Evolutionary conservation across 2,329 filamentous ascomycete genomes (phyloP).

Genomic region (Penicillium sp.): DNA sequence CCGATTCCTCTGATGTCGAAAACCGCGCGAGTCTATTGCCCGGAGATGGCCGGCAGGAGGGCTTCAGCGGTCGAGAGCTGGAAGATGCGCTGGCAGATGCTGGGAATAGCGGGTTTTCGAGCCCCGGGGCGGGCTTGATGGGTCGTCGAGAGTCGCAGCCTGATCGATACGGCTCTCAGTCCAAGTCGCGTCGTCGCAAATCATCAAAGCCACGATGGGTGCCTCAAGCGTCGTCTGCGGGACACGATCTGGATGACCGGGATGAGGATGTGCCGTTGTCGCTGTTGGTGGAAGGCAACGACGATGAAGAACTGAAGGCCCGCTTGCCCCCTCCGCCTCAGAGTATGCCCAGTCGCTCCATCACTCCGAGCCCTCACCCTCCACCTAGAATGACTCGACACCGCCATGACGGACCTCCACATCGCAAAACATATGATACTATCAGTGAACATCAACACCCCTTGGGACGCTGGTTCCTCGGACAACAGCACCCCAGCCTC

Average conservation of each 20-base stretch:
- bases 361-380: constrained; percentile 33
- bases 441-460: constrained; percentile 15
- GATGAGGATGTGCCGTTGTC: constrained; percentile 63
- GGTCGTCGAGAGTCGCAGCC: constrained; percentile 28
- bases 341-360: constrained; percentile 20
- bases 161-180: constrained; percentile 15
- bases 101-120: constrained; percentile 46
- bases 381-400: constrained; percentile 42
- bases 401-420: constrained; percentile 50
- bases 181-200: constrained; percentile 25
- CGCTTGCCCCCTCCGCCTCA: constrained; percentile 37
- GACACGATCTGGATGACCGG: constrained; percentile 47
- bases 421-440: constrained; percentile 39
- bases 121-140: constrained; percentile 41
- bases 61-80: constrained; percentile 55
- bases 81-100: constrained; percentile 54
- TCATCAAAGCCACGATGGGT: constrained; percentile 32
- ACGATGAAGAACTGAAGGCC: constrained; percentile 35
- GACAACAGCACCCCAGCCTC: constrained; percentile 33
- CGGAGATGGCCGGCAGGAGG: constrained; percentile 47
- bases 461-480: constrained; percentile 24
- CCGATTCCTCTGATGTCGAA: constrained; percentile 44
- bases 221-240: constrained; percentile 24
- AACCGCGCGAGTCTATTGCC: constrained; percentile 47
- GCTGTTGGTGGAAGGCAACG: constrained; percentile 54